Conservation (phyloP, 2,329 filamentous ascomycete species). For the Fusarium fujikuroi region DNA sequence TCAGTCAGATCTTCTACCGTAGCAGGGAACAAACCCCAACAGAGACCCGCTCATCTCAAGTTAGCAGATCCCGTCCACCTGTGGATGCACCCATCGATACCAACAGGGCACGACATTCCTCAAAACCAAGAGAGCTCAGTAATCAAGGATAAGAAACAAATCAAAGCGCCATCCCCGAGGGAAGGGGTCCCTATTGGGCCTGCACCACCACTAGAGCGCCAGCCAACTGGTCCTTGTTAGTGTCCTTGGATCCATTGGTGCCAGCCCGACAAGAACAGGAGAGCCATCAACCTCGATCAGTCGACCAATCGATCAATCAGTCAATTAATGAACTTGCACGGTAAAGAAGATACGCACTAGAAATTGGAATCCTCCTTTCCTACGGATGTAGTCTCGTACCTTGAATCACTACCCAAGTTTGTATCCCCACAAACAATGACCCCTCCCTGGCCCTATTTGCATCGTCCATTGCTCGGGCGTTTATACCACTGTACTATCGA, state of each 20-base stretch:
- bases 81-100: background rate
- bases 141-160: conserved; percentile 33
- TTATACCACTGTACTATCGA: background rate
- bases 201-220: conserved; percentile 23
- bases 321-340: background rate
- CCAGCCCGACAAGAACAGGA: background rate
- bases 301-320: background rate
- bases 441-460: background rate
- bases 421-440: background rate
- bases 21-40: background rate
- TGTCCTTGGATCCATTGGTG: background rate
- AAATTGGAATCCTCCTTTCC: background rate
- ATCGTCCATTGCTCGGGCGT: background rate
- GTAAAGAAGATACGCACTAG: background rate
- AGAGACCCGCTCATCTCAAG: background rate
- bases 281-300: background rate
- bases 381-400: background rate
- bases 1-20: background rate
- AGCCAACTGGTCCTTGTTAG: conserved; percentile 1
- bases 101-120: background rate
- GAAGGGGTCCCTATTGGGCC: conserved; percentile 35
- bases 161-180: conserved; percentile 31
- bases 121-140: conserved; percentile 7
- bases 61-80: background rate
- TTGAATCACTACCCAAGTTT: background rate